Percentiles rank a stretch among this genome's conserved stretches.
phyloP scores from a whole-genome alignment of 2,329 filamentous ascomycete species.

The Thelonectria olida region DNA sequence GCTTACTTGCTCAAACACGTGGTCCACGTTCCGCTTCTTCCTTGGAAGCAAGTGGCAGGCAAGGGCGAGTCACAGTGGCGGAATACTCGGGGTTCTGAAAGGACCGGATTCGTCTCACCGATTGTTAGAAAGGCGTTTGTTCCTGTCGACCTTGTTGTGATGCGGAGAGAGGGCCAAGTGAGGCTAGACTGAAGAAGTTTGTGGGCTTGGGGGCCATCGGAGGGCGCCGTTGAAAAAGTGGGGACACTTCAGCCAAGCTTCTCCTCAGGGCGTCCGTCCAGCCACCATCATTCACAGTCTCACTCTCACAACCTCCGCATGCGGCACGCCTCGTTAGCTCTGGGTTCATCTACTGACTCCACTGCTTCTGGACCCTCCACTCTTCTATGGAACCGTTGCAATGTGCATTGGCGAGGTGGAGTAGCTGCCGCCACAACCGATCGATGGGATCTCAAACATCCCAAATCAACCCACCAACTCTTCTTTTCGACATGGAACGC shows the following conservation, averaged over 20 bases:
- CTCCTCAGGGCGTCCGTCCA: not conserved
- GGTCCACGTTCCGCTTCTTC: too few relatives aligned
- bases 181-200: conserved; percentile 18
- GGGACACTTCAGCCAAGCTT: conserved; percentile 16
- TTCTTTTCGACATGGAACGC: not conserved
- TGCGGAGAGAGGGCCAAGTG: conserved; percentile 10
- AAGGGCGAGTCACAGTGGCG: too few relatives aligned
- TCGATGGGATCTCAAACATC: conserved; percentile 27
- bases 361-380: not conserved
- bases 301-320: not conserved
- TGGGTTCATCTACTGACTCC: not conserved
- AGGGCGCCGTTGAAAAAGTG: conserved; percentile 33
- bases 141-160: not conserved
- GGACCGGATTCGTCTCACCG: conserved; percentile 5
- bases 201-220: conserved; percentile 28
- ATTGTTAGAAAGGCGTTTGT: not conserved
- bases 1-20: too few relatives aligned
- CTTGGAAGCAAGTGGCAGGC: too few relatives aligned
- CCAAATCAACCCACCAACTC: conserved; percentile 8
- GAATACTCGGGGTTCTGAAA: conserved; percentile 4
- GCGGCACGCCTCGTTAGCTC: not conserved
- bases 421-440: conserved; percentile 32
- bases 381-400: not conserved
- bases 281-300: not conserved
- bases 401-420: conserved; percentile 22